These are phyloP conservation scores for Aureobasidium subglaciale DNA, from an alignment of 2,329 filamentous ascomycete species.

Conservation along the genomic window DNA sequence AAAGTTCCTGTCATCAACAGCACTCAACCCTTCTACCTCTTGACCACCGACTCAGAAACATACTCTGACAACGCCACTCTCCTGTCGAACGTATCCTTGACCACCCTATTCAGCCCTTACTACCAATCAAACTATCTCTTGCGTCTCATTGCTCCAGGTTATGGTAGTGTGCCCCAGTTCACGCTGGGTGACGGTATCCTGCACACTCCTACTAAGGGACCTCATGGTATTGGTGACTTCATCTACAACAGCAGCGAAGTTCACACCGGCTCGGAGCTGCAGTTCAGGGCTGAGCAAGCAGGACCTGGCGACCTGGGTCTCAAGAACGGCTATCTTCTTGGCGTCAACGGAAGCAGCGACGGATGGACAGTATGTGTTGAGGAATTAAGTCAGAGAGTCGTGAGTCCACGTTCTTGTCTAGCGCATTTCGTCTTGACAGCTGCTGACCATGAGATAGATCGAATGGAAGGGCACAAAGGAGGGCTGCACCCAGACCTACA, in stretches of 20 bases:
- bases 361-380: conserved; percentile 36
- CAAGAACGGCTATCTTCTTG: conserved; percentile 31
- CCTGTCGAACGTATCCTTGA: conserved; percentile 32
- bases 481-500: conserved; percentile 30
- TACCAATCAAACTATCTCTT: conserved; percentile 30
- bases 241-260: conserved; percentile 30
- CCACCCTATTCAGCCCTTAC: conserved; percentile 33
- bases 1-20: conserved; percentile 10
- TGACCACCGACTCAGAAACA: conserved; percentile 30
- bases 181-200: conserved; percentile 30
- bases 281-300: conserved; percentile 25
- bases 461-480: conserved; percentile 32
- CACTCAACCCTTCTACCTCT: conserved; percentile 31
- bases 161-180: conserved; percentile 33
- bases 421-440: not conserved
- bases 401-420: conserved; percentile 22
- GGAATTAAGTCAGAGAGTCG: conserved; percentile 25
- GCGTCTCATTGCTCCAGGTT: conserved; percentile 33
- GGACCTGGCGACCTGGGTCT: conserved; percentile 24
- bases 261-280: conserved; percentile 24
- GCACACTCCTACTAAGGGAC: conserved; percentile 25
- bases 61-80: conserved; percentile 24
- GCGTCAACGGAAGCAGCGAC: conserved; percentile 28
- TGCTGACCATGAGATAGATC: conserved; percentile 21
- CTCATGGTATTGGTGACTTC: conserved; percentile 25